Evolutionary conservation across 176 grass and related monocot species (phyloP), one percentile per base, ranked within the genome.

Genomic region (Aegilops sharonensis): DNA sequence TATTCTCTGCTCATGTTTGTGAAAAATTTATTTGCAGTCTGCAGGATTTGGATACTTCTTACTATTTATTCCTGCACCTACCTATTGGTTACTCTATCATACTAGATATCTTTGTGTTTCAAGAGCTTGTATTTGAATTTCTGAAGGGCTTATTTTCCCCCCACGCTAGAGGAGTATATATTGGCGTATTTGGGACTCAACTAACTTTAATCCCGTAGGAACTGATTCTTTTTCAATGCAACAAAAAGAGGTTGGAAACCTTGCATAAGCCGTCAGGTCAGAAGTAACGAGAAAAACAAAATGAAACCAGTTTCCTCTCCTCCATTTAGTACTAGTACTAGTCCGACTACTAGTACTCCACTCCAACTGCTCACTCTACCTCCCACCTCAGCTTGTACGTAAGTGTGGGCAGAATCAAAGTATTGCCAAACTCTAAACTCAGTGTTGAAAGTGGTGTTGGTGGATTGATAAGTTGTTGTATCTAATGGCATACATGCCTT

Each of bases 401-500:
- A 34, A 40, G 27, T 66, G 63, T 48, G 45, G 29, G 62, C 78
- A 81, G 25, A 81, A 23, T 81, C 43, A 24, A 83, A 83, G 45
- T 4, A 30, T 24, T 56, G 67, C 66, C 42, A 62, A 74, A 35
- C 27, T 24, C 72, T 31, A 27, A 35, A 20, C 18, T 56, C 37
- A 72, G 9, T 63, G 17, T 43, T 54, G 62, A 47, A 68, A 83
- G 35, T 15, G 74, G 47, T 77, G 43, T 45, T 52, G 45, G 45
- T 80, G 14, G 48, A 21, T 20, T 73, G 68, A 68, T 25, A 40
- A 57, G 73, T 54, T 64, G 62, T 86, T 81, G 83, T 78, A 84
- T 48, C 85, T 73, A 11, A 80, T 67, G 66, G 34, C 57, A 59
- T 18, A 8, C 20, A 60, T 84, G 25, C 47, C 45, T 84, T 74